Conservation (phyloP, 257 asterid genomes). For the Phtheirospermum japonicum region DNA sequence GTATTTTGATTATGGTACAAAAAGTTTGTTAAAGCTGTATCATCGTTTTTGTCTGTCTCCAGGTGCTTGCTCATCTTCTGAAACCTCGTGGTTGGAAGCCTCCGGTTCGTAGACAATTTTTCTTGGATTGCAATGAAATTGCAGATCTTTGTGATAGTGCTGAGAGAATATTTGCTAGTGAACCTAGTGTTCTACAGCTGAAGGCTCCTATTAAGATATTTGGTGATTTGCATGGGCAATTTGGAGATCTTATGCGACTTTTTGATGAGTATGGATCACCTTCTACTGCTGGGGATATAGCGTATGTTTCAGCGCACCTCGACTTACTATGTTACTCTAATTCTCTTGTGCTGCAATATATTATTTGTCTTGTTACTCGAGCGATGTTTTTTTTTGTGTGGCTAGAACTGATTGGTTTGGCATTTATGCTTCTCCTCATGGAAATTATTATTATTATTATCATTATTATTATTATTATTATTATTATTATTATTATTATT, state of each 20-base stretch:
- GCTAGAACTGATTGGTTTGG: conserved; percentile 2
- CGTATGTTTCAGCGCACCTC: conserved; percentile 53
- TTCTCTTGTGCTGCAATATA: conserved; percentile 2
- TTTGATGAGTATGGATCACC: conserved; percentile 99
- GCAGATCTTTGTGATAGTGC: conserved; percentile 99
- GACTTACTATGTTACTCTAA: conserved; percentile 12
- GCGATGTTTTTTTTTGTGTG: not conserved
- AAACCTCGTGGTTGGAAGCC: conserved; percentile 99
- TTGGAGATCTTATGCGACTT: conserved; percentile 99
- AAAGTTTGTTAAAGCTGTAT: conserved; percentile 11
- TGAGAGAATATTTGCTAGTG: conserved; percentile 87
- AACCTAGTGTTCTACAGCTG: conserved; percentile 90
- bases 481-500: no score
- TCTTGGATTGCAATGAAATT: conserved; percentile 96
- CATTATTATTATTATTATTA: not conserved
- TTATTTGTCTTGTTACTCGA: conserved; percentile 12
- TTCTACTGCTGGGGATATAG: conserved; percentile 98
- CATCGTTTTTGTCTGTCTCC: conserved; percentile 22
- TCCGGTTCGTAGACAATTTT: conserved; percentile 93
- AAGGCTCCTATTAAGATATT: conserved; percentile 96
- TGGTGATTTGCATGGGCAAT: conserved; percentile 99
- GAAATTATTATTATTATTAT: not conserved
- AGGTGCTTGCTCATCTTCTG: conserved; percentile 92
- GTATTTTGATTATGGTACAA: conserved; percentile 15
- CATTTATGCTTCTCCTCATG: conserved; percentile 2